Conservation (phyloP, 306 rosid species). For the Vigna nakashimae region DNA sequence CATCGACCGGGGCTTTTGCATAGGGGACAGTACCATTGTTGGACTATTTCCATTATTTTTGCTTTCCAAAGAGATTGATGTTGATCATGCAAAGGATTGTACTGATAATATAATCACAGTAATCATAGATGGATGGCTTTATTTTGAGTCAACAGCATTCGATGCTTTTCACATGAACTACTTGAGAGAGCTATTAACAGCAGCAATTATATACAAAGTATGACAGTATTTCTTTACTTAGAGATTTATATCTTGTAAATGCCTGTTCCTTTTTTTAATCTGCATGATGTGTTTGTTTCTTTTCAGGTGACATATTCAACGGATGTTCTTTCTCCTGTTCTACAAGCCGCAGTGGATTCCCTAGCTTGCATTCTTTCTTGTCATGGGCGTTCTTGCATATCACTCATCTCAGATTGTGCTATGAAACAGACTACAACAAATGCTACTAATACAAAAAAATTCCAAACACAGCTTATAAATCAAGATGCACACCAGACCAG, state of each 20-base stretch:
- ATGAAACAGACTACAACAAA: constrained; percentile 29
- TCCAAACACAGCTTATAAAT: constrained; percentile 37
- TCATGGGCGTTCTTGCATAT: constrained; percentile 59
- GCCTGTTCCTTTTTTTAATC: background rate
- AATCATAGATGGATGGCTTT: constrained; percentile 72
- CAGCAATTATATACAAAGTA: constrained; percentile 71
- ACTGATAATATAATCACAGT: constrained; percentile 63
- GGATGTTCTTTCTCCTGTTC: constrained; percentile 59
- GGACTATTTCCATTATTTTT: constrained; percentile 75
- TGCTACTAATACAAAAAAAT: constrained; percentile 1
- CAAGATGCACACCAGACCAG: background rate
- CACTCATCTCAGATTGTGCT: constrained; percentile 29
- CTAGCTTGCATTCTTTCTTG: constrained; percentile 62
- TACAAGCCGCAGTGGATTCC: constrained; percentile 57
- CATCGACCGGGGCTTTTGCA: constrained; percentile 58
- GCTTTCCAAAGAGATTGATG: constrained; percentile 76
- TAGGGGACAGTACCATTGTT: constrained; percentile 61
- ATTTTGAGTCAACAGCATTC: constrained; percentile 62
- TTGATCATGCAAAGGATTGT: constrained; percentile 50
- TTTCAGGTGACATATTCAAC: constrained; percentile 66
- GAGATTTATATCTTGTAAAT: constrained; percentile 15
- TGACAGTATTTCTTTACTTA: background rate
- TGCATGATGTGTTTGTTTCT: constrained; percentile 33
- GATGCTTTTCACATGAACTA: constrained; percentile 77
- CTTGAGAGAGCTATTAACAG: constrained; percentile 77